Evolutionary conservation across 208 protist genomes (phyloP).

Genomic region (Leishmania amazonensis): DNA sequence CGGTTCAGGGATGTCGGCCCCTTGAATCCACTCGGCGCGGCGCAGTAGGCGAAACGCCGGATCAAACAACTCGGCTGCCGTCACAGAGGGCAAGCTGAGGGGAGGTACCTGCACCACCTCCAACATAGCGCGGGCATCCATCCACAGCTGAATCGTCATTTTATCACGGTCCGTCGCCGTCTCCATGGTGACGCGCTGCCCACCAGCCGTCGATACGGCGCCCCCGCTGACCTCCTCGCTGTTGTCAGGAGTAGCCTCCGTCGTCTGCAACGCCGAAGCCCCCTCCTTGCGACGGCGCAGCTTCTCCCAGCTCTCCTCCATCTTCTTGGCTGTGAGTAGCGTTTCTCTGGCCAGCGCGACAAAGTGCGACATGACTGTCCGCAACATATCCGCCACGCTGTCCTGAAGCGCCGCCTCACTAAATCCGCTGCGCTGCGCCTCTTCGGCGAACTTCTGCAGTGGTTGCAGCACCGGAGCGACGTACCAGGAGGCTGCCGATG

Average conservation of each 20-base stretch:
- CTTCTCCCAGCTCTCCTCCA: constrained; percentile 91
- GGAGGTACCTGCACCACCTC: constrained; percentile 25
- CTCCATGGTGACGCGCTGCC: constrained; percentile 43
- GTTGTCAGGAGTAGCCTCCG: constrained; percentile 61
- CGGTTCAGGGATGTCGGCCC: constrained; percentile 68
- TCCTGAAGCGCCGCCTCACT: constrained; percentile 19
- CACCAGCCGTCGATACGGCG: background rate
- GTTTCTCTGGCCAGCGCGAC: constrained; percentile 63
- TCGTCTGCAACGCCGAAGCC: constrained; percentile 29
- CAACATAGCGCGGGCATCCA: constrained; percentile 70
- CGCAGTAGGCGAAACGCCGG: constrained; percentile 47
- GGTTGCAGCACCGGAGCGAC: constrained; percentile 57
- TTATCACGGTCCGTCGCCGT: constrained; percentile 86
- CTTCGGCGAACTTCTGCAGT: constrained; percentile 42
- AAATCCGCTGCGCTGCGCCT: constrained; percentile 26
- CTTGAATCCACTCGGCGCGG: constrained; percentile 81
- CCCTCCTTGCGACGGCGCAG: constrained; percentile 72
- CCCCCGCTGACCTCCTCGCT: constrained; percentile 24
- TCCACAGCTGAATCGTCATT: constrained; percentile 84
- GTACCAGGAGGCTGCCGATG: constrained; percentile 78
- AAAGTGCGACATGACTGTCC: constrained; percentile 44
- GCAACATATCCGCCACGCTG: constrained; percentile 25
- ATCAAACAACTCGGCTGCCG: constrained; percentile 14
- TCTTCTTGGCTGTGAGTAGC: constrained; percentile 81
- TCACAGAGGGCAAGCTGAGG: constrained; percentile 3